Conservation (phyloP, 257 asterid genomes). For the Craterostigma plantagineum region DNA sequence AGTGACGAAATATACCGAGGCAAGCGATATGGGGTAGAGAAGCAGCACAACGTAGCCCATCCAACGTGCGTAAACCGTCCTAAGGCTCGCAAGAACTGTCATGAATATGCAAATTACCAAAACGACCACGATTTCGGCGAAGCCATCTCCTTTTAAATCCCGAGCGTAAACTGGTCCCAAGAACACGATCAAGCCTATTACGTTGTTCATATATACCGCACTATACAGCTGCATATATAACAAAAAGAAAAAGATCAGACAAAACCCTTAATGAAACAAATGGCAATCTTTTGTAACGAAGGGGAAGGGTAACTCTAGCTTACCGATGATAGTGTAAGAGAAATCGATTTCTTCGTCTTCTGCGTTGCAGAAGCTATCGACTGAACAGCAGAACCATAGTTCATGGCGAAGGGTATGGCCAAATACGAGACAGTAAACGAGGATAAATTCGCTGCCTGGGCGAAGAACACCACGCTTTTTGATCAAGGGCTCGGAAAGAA, state of each 20-base stretch:
- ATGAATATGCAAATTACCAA: slow-evolving; percentile 20
- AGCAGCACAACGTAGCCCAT: slow-evolving; percentile 21
- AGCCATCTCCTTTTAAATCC: slow-evolving; percentile 12
- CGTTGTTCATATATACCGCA: slow-evolving; percentile 33
- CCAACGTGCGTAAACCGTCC: slow-evolving; percentile 29
- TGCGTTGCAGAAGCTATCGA: slow-evolving; percentile 24
- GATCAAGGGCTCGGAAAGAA: slow-evolving; percentile 21
- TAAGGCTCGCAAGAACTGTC: slow-evolving; percentile 19
- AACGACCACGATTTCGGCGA: slow-evolving; percentile 19
- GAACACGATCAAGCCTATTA: slow-evolving; percentile 25
- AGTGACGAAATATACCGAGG: slow-evolving; percentile 18
- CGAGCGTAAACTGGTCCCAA: slow-evolving; percentile 25
- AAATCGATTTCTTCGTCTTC: slow-evolving; percentile 19
- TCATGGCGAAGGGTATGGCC: slow-evolving; percentile 28
- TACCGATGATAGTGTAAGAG: slow-evolving; percentile 34
- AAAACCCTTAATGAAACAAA: not conserved
- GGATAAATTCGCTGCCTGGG: slow-evolving; percentile 21
- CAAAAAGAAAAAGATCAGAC: too few relatives aligned
- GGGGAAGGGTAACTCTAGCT: too few relatives aligned
- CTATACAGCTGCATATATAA: slow-evolving; percentile 21
- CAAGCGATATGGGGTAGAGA: slow-evolving; percentile 29
- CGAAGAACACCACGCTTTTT: slow-evolving; percentile 13
- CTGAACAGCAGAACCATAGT: slow-evolving; percentile 19
- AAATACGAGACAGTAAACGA: slow-evolving; percentile 25
- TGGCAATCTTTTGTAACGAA: slow-evolving; percentile 3